A percentile compares a stretch with the other conserved stretches of the same genome.
Evolutionary conservation across 176 grass and related monocot species (phyloP).

Genomic region (Paspalum vaginatum): DNA sequence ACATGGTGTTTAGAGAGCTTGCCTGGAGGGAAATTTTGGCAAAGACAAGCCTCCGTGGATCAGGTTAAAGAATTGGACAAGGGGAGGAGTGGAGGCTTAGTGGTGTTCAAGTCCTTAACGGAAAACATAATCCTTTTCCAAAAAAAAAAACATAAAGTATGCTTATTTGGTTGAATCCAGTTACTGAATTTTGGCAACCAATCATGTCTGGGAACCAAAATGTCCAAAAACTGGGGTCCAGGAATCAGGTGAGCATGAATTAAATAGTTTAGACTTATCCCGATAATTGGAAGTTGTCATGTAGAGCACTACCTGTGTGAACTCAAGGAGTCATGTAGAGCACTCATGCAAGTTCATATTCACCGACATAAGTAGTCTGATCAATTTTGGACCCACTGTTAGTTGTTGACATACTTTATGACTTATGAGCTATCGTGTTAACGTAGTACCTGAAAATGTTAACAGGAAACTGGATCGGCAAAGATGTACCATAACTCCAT

Average conservation of each 20-base stretch:
- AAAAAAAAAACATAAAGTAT: too few relatives aligned
- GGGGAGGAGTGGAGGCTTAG: constrained; percentile 36
- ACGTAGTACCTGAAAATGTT: neutral
- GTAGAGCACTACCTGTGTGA: constrained; percentile 34
- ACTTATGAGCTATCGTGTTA: neutral
- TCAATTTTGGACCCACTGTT: neutral
- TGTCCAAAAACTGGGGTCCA: neutral
- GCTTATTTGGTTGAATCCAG: neutral
- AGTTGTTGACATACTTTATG: neutral
- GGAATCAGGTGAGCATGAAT: constrained; percentile 19
- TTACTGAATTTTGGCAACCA: neutral
- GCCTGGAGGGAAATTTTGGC: constrained; percentile 32
- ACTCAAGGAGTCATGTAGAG: constrained; percentile 27
- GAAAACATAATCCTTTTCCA: too few relatives aligned
- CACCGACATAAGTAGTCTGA: constrained; percentile 5
- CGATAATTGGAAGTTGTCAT: constrained; percentile 34
- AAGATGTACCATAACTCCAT: neutral
- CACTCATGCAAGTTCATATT: constrained; percentile 39
- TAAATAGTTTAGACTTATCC: constrained; percentile 31
- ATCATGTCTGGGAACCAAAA: neutral
- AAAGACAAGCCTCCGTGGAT: constrained; percentile 4
- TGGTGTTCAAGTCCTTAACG: constrained; percentile 31
- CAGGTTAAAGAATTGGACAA: constrained; percentile 33
- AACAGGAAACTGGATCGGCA: constrained; percentile 6
- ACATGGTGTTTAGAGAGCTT: neutral